A percentile compares a stretch with the other conserved stretches of the same genome.
phyloP scores from a whole-genome alignment of 2,329 filamentous ascomycete genomes.

The Colletotrichum limetticola region DNA sequence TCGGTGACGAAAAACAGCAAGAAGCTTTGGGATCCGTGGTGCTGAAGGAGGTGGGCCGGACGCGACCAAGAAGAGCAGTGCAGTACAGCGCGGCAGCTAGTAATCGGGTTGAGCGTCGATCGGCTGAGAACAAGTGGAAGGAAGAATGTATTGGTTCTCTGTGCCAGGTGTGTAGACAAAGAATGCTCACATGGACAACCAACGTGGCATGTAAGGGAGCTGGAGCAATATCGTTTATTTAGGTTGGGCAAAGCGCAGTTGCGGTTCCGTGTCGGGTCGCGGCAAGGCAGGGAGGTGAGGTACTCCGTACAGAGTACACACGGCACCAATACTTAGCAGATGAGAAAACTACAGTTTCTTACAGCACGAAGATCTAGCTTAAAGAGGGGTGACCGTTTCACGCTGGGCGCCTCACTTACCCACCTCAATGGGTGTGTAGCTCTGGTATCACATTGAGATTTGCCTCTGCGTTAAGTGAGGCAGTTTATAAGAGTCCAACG shows the following conservation, averaged over 20 bases:
- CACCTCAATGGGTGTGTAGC: no score
- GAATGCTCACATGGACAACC: not conserved
- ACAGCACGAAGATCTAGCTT: no score
- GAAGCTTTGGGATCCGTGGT: not conserved
- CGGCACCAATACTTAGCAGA: no score
- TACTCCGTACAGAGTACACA: not conserved
- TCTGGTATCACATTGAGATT: no score
- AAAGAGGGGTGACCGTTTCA: no score
- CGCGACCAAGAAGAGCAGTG: not conserved
- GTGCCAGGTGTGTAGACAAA: not conserved
- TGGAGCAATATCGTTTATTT: conserved; percentile 13
- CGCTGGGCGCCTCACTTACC: no score
- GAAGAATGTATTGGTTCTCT: not conserved
- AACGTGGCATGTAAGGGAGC: conserved; percentile 29
- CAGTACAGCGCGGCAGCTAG: not conserved
- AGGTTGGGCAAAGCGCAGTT: not conserved
- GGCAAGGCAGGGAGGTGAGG: not conserved
- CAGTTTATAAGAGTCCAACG: no score
- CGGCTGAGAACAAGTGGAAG: not conserved
- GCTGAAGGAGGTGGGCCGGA: not conserved
- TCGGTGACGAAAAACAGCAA: not conserved
- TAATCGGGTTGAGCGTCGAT: not conserved
- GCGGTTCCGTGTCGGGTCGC: not conserved
- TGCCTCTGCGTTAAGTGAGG: no score
- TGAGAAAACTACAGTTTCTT: no score